Conservation (phyloP, 2,329 filamentous ascomycete genomes). For the Neonectria neomacrospora region DNA sequence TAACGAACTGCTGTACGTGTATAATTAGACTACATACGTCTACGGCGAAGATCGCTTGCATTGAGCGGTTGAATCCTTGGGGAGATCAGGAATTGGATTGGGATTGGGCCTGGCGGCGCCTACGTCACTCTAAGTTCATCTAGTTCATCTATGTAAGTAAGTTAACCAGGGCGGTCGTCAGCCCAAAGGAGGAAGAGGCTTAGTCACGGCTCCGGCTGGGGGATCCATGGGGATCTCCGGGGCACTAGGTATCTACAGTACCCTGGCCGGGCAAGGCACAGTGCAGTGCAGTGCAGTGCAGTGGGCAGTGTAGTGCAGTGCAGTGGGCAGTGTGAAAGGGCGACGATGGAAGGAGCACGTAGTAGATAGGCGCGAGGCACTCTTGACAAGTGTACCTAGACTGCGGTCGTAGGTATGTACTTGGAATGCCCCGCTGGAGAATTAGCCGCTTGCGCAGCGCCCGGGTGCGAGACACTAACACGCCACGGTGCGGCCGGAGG, state of each 20-base stretch:
- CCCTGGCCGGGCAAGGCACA: background rate
- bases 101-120: slow-evolving; percentile 1
- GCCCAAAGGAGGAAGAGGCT: slow-evolving; percentile 18
- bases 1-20: background rate
- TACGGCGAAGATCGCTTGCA: background rate
- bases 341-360: background rate
- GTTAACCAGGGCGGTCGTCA: slow-evolving; percentile 7
- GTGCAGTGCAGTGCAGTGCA: background rate
- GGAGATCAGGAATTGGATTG: background rate
- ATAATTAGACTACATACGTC: too few species aligned
- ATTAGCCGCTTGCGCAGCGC: background rate
- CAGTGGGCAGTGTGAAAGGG: too few species aligned
- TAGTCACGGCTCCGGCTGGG: slow-evolving; percentile 14
- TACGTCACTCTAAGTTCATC: slow-evolving; percentile 17
- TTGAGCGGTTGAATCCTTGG: background rate
- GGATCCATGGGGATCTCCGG: background rate
- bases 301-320: background rate
- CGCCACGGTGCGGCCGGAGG: slow-evolving; percentile 9
- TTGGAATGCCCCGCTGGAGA: background rate
- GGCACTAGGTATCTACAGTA: background rate
- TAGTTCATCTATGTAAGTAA: too few species aligned
- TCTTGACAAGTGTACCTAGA: too few species aligned
- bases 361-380: too few species aligned
- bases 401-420: slow-evolving; percentile 2
- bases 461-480: slow-evolving; percentile 10